Evolutionary conservation across 108 stramenopile genomes (phyloP).

Genomic region (Pseudonitzschia delicatissima): DNA sequence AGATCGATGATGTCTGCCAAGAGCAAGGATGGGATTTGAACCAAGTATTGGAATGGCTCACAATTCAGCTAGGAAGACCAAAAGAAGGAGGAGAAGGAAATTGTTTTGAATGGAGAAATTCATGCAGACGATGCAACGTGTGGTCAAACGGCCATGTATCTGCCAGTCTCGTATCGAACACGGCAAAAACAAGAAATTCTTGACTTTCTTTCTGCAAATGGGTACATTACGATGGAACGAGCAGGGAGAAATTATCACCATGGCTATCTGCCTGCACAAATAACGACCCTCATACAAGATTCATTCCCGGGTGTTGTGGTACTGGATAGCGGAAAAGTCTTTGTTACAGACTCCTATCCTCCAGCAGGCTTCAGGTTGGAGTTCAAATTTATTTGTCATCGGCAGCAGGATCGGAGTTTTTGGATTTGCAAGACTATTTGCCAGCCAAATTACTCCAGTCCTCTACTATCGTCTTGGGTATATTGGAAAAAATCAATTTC

Average conservation of each 20-base stretch:
- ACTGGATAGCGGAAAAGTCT: neutral
- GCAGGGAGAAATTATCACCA: neutral
- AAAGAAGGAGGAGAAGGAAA: neutral
- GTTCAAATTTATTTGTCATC: constrained; percentile 15
- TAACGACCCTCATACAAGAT: neutral
- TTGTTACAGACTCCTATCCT: constrained; percentile 1
- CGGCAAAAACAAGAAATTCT: constrained; percentile 15
- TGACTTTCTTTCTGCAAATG: constrained; percentile 25
- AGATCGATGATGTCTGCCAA: constrained; percentile 13
- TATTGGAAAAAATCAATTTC: neutral
- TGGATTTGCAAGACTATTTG: constrained; percentile 24
- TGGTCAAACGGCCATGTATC: constrained; percentile 9
- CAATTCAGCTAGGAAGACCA: neutral
- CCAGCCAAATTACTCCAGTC: constrained; percentile 18
- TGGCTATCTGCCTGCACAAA: neutral
- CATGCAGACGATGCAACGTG: constrained; percentile 7
- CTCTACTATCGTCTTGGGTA: neutral
- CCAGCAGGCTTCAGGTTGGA: neutral
- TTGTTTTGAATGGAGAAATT: constrained; percentile 15
- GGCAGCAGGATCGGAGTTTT: neutral
- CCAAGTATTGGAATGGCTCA: constrained; percentile 19
- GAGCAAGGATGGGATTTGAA: constrained; percentile 18
- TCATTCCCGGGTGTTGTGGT: neutral
- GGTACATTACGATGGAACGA: constrained; percentile 24
- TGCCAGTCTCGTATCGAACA: constrained; percentile 19